Evolutionary conservation across 1,284 basidiomycete genomes (phyloP).

Genomic region (Abortiporus biennis): DNA sequence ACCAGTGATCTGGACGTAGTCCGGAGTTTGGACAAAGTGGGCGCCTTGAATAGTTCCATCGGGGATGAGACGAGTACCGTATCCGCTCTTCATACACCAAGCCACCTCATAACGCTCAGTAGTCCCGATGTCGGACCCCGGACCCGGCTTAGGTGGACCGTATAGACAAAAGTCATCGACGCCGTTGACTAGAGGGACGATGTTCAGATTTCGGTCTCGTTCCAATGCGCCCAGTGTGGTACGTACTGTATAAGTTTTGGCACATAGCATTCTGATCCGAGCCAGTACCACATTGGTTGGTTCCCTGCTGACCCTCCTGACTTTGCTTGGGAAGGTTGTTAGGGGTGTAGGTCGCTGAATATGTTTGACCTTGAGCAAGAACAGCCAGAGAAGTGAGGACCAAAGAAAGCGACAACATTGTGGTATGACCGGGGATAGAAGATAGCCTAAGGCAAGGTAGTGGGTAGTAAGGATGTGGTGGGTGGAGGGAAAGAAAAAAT

Average conservation of each 20-base stretch:
- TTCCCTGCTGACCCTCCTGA: conserved; percentile 59
- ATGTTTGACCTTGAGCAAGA: conserved; percentile 25
- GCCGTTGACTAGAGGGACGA: conserved; percentile 44
- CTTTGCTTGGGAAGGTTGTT: conserved; percentile 42
- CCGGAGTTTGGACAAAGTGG: conserved; percentile 64
- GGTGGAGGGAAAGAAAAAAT: background rate
- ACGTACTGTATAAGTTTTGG: conserved; percentile 59
- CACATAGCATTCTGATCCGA: conserved; percentile 54
- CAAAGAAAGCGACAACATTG: conserved; percentile 15
- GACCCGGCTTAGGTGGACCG: conserved; percentile 50
- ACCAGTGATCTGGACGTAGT: conserved; percentile 68
- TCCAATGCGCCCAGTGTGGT: background rate
- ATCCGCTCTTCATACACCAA: conserved; percentile 63
- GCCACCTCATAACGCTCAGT: conserved; percentile 62
- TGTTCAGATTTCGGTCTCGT: conserved; percentile 10
- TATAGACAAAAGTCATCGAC: conserved; percentile 56
- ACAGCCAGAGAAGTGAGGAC: conserved; percentile 13
- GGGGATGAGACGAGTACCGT: conserved; percentile 72
- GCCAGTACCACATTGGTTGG: conserved; percentile 57
- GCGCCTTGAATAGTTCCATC: conserved; percentile 66
- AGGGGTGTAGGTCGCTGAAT: conserved; percentile 32
- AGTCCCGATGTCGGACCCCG: conserved; percentile 47
- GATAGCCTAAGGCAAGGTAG: background rate
- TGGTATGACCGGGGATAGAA: background rate
- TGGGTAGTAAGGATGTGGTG: background rate